Evolutionary conservation across 2,329 filamentous ascomycete genomes (phyloP), one percentile per base, ranked within the genome.

Genomic region (Penicillium sp.): DNA sequence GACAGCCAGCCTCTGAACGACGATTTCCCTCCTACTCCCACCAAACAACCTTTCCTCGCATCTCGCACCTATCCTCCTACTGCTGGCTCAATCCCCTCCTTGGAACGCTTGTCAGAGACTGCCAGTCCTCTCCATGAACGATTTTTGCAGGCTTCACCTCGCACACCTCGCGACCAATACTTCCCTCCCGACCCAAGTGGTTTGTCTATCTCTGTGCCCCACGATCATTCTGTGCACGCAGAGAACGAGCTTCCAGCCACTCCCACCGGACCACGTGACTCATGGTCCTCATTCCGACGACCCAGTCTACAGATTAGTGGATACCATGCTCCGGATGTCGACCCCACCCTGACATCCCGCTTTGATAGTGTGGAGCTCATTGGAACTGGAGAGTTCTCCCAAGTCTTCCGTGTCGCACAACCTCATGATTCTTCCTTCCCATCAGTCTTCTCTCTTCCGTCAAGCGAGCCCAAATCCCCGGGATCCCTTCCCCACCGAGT

Each of bases 21-120:
- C 54, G 92, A 96, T 47, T 79, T 93, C 54, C 92, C 93, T n/a
- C 92, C 93, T 1, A 99, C 94, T 1, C 94, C 94, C 1, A 97
- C 94, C 0, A 97, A 96, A 73, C 72, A 74, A 57, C 60, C 68
- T 1, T 73, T 73, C 56, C 69, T 73, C 47, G 69, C 71, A 14
- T 72, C 70, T 38, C 64, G 69, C 49, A 73, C 70, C 22, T 72
- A 71, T 53, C 71, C 69, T 22, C 69, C 70, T 1, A 46, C 66
- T 11, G 60, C 68, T 6, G 68, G 69, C 24, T 69, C 73, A 49
- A 70, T 71, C 40, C 58, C 68, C 2, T 69, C 69, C 14, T 59
- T 74, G 6, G 72, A 74, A 52, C 67, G 70, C 29, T 48, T 73
- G 9, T 71, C 71, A 2, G 70, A 71, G 45, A 61, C 62, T 42